These are phyloP conservation scores for Eleusine indica DNA, from an alignment of 176 grass and related monocot genomes.

Conservation along the genomic window DNA sequence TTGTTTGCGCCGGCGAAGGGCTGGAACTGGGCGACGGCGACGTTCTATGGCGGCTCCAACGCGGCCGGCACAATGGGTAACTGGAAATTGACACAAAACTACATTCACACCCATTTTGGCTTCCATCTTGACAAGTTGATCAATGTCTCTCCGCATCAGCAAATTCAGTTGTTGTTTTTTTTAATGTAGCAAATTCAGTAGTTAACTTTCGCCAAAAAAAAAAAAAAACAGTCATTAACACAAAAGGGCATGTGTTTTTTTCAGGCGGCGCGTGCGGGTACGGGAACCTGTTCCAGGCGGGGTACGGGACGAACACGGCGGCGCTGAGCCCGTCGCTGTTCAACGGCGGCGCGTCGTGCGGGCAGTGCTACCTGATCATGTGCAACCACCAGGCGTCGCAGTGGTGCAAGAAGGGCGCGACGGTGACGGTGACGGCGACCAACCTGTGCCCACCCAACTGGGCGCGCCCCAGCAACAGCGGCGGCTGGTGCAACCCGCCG, in stretches of 20 bases:
- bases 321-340: constrained; percentile 73
- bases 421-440: constrained; percentile 65
- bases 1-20: background rate
- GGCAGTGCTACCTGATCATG: constrained; percentile 65
- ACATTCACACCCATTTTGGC: background rate
- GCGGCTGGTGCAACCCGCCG: constrained; percentile 84
- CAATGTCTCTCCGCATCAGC: background rate
- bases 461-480: constrained; percentile 65
- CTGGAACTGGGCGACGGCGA: constrained; percentile 8
- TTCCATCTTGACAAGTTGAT: background rate
- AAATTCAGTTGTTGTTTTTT: background rate
- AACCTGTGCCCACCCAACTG: constrained; percentile 82
- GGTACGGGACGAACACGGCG: constrained; percentile 71
- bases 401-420: constrained; percentile 20
- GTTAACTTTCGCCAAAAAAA: too few relatives aligned
- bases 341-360: constrained; percentile 67
- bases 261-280: constrained; percentile 78
- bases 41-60: constrained; percentile 27
- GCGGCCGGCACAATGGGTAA: constrained; percentile 29
- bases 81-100: background rate
- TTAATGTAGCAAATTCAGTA: too few relatives aligned
- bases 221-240: background rate
- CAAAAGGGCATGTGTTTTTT: background rate
- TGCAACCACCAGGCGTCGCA: constrained; percentile 42
- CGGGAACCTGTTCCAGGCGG: constrained; percentile 59